phyloP scores from a whole-genome alignment of 805 yeast genomes.

The Lipomyces yamadae region DNA sequence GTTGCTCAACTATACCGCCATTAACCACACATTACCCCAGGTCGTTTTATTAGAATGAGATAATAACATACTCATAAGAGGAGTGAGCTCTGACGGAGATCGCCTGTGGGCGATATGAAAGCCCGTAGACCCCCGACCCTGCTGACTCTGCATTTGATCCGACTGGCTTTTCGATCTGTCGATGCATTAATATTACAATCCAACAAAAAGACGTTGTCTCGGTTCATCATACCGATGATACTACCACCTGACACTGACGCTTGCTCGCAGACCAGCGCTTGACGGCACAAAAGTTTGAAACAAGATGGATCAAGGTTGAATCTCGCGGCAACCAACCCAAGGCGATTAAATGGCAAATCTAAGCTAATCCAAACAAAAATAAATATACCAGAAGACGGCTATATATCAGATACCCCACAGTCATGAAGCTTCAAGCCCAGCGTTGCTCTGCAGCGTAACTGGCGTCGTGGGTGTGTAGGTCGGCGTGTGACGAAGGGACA shows the following conservation, averaged over 20 bases:
- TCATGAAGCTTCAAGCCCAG: neutral
- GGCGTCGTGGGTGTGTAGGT: neutral
- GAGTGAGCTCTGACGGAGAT: constrained; percentile 93
- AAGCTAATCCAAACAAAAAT: neutral
- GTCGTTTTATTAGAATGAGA: neutral
- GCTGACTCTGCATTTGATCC: constrained; percentile 33
- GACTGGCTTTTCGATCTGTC: neutral
- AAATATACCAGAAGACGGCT: neutral
- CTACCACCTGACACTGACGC: neutral
- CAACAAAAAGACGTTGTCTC: neutral
- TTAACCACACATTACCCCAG: neutral
- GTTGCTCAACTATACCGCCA: constrained; percentile 59
- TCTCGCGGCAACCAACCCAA: neutral
- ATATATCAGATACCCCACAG: neutral
- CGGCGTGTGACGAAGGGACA: neutral
- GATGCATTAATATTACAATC: neutral
- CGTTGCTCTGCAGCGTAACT: neutral
- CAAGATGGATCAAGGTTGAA: neutral
- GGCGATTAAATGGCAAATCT: neutral
- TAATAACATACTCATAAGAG: constrained; percentile 70
- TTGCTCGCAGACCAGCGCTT: neutral
- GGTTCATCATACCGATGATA: neutral
- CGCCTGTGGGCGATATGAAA: constrained; percentile 96
- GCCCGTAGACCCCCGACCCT: constrained; percentile 53
- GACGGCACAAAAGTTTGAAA: constrained; percentile 17